Percentiles rank a stretch among this genome's conserved stretches.
Conservation (phyloP, 768 basidiomycete species). For the Lyophyllum shimeji region DNA sequence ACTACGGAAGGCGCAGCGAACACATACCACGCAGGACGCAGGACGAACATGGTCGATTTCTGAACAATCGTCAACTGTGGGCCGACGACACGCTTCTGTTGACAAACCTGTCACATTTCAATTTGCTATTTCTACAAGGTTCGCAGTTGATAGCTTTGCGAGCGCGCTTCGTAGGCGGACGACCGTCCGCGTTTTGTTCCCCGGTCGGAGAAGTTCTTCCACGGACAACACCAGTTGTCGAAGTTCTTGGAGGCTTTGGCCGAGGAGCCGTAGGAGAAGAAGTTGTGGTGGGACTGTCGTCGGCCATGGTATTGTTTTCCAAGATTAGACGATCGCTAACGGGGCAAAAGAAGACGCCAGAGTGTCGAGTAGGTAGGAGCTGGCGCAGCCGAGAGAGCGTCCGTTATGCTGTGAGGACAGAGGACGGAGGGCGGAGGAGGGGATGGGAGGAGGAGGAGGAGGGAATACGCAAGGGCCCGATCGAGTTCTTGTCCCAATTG, state of each 20-base stretch:
- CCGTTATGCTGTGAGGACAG: not conserved
- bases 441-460: too few relatives aligned
- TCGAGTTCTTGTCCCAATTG: constrained; percentile 23
- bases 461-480: constrained; percentile 23
- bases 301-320: constrained; percentile 32
- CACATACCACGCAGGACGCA: constrained; percentile 77
- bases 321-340: constrained; percentile 7
- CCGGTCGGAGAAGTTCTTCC: constrained; percentile 49
- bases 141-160: constrained; percentile 90
- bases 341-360: constrained; percentile 3
- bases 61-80: constrained; percentile 28
- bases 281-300: constrained; percentile 33
- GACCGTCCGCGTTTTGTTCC: constrained; percentile 50
- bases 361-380: constrained; percentile 10
- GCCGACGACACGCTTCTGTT: constrained; percentile 6
- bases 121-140: constrained; percentile 83
- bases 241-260: constrained; percentile 39
- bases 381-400: not conserved
- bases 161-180: constrained; percentile 78
- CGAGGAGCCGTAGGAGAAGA: constrained; percentile 39
- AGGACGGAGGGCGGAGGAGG: constrained; percentile 9
- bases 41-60: constrained; percentile 86
- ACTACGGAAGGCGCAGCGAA: not conserved
- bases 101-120: constrained; percentile 82
- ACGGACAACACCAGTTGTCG: constrained; percentile 44